Evolutionary conservation across 805 yeast genomes (phyloP).

Genomic region (Sugiyamaella boreocaroliniensis): DNA sequence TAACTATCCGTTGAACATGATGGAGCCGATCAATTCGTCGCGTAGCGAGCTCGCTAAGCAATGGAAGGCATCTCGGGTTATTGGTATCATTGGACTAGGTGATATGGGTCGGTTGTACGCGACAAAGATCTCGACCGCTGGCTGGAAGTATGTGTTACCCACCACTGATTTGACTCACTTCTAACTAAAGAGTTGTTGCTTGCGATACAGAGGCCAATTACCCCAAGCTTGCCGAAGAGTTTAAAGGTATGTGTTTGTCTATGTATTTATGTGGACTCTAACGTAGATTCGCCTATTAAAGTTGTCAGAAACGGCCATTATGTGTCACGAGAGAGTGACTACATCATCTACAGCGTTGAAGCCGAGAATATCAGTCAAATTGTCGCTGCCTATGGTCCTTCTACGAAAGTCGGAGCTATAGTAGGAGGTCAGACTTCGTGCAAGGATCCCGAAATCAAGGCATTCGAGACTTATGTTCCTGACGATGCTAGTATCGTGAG

Average conservation of each 20-base stretch:
- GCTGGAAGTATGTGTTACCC: slow-evolving; percentile 50
- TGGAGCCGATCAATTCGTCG: neutral
- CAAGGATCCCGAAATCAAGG: slow-evolving; percentile 80
- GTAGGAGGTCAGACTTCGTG: slow-evolving; percentile 99
- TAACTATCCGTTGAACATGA: neutral
- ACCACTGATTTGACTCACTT: neutral
- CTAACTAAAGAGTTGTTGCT: slow-evolving; percentile 54
- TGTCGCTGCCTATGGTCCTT: slow-evolving; percentile 73
- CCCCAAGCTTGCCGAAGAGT: slow-evolving; percentile 39
- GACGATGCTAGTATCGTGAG: slow-evolving; percentile 75
- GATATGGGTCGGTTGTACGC: slow-evolving; percentile 96
- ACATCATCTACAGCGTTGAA: slow-evolving; percentile 84
- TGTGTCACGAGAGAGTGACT: slow-evolving; percentile 77
- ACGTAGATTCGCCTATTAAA: slow-evolving; percentile 32
- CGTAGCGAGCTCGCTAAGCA: neutral
- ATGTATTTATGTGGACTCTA: slow-evolving; percentile 58
- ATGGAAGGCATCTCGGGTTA: slow-evolving; percentile 44
- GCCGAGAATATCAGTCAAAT: slow-evolving; percentile 76
- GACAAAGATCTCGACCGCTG: slow-evolving; percentile 63
- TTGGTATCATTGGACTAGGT: slow-evolving; percentile 94
- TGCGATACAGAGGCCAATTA: slow-evolving; percentile 73
- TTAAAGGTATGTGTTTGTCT: slow-evolving; percentile 19
- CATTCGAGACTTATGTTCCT: slow-evolving; percentile 74
- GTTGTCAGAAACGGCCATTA: slow-evolving; percentile 73
- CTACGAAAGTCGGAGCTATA: slow-evolving; percentile 74